Evolutionary conservation across 2,329 filamentous ascomycete genomes (phyloP), one percentile per base, ranked within the genome.

Genomic region (Trichoderma brevicompactum): DNA sequence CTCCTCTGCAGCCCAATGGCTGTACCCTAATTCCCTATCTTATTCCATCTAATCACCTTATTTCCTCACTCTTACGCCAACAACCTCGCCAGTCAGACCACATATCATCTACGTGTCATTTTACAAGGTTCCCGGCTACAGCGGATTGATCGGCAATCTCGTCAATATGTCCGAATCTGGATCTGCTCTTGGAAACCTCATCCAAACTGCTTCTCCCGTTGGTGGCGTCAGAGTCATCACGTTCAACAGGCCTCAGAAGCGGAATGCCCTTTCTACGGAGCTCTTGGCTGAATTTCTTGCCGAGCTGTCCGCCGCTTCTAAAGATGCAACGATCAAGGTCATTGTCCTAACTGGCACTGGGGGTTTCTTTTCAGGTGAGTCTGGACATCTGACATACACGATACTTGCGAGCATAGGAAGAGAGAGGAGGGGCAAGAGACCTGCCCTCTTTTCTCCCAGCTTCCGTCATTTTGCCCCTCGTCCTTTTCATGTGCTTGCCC

Each of bases 191-290:
- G 64, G 55, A 36, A 32, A 50, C 15, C 70, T 71, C 44, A 63
- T 71, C 43, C 53, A 69, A 60, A 68, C 54, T 53, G 67, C 69
- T 46, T 69, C 70, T 34, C 69, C 68, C 32, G 52, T 53, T 23
- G 63, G 73, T 23, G 78, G 76, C 55, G 78, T 86, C 32, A 77
- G 82, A 38, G 71, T 85, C 34, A 70, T 87, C 64, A 79, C 80
- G 13, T 74, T 87, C 66, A 83, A 85, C 74, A 79, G 85, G 2
- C 85, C 83, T 2, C 77, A 79, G 52, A 87, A 87, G 72, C 79
- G 84, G 64, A 88, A 88, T 77, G 85, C 86, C 9, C 80, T 88
- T 65, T 87, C 84, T 2, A 77, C 79, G 63, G 72, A 74, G 53
- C 81, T 87, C 75, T 82, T 85, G 68, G 70, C 72, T 64, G 77